Evolutionary conservation across 2,329 filamentous ascomycete genomes (phyloP).

Genomic region (Claviceps lovelessii): DNA sequence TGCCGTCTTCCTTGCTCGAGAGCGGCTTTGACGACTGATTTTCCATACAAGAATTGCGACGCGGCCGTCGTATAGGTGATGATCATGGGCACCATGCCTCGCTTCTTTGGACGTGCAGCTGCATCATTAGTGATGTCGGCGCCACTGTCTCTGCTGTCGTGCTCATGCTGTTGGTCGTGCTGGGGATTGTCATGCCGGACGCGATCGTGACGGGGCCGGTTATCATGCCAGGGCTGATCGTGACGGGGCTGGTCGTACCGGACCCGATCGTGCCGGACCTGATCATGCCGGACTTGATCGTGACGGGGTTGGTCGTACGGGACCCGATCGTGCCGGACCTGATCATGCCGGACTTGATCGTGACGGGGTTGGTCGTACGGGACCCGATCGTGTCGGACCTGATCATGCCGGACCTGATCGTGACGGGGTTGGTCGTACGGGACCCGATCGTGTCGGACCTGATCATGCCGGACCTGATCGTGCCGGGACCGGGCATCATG

Average conservation of each 20-base stretch:
- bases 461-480: neutral
- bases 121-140: neutral
- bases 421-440: neutral
- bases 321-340: neutral
- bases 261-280: neutral
- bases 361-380: neutral
- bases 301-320: too few species aligned
- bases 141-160: neutral
- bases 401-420: too few species aligned
- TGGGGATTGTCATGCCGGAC: too few species aligned
- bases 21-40: conserved; percentile 66
- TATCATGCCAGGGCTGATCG: neutral
- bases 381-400: too few species aligned
- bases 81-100: conserved; percentile 22
- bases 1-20: conserved; percentile 52
- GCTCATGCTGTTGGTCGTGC: neutral
- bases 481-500: neutral
- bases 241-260: neutral
- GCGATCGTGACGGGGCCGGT: neutral
- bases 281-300: neutral
- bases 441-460: neutral
- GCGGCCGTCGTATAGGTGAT: conserved; percentile 61
- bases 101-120: conserved; percentile 9
- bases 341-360: neutral
- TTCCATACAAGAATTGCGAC: conserved; percentile 84